Evolutionary conservation across 164 flowering plant genomes (phyloP).

Genomic region (Vitis amurensis): DNA sequence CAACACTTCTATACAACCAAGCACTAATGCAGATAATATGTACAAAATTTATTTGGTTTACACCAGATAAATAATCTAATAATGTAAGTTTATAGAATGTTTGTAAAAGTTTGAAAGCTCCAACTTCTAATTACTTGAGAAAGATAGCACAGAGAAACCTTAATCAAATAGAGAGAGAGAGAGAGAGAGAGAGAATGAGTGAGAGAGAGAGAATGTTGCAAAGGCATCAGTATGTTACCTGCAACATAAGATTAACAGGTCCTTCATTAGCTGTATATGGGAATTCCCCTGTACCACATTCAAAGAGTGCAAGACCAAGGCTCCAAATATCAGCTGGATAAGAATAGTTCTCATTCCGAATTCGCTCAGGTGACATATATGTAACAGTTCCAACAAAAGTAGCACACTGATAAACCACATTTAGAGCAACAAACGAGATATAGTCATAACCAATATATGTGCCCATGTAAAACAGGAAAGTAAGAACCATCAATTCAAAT

Average conservation of each 20-base stretch:
- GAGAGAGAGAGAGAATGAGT: too few species aligned
- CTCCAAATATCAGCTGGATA: slow-evolving; percentile 99
- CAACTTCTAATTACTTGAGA: background rate
- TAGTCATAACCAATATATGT: too few species aligned
- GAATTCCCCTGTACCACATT: slow-evolving; percentile 97
- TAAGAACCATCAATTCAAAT: background rate
- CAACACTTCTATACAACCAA: background rate
- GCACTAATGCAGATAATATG: background rate
- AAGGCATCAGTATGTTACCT: slow-evolving; percentile 42
- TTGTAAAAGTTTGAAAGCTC: background rate
- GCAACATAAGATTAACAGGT: slow-evolving; percentile 96
- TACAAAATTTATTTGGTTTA: background rate
- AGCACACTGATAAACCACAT: slow-evolving; percentile 70
- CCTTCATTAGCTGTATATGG: slow-evolving; percentile 95
- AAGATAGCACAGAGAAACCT: background rate
- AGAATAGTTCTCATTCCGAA: slow-evolving; percentile 88
- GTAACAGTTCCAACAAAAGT: slow-evolving; percentile 99
- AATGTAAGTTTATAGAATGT: background rate
- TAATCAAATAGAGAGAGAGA: background rate
- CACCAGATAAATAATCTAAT: background rate
- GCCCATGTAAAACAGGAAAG: background rate
- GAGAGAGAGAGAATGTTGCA: background rate
- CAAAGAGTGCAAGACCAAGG: slow-evolving; percentile 94
- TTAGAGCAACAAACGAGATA: background rate
- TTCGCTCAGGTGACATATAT: slow-evolving; percentile 99